Base-by-base conservation (phyloP, 192 early-diverging fungal genomes). In the Entomortierella chlamydospora region DNA sequence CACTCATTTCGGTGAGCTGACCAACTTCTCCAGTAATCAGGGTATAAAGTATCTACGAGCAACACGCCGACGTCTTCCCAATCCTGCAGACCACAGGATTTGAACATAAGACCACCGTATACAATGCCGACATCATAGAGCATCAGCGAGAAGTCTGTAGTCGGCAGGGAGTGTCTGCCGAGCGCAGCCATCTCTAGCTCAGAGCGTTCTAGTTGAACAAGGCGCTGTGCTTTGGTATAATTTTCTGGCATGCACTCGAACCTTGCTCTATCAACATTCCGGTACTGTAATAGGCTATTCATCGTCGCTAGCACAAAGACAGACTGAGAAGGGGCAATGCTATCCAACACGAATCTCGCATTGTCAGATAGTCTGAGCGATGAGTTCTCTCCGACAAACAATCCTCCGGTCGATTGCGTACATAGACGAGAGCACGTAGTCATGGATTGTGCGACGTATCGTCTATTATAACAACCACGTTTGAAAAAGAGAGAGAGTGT, bases 41-140 rank as follows among this genome's bases (percentile, higher is more conserved):
- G 42, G 42, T 47, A 61, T 23, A 61, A 25, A 61, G 60, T 47
- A 47, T 61, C 60, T 5, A 61, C 43, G 41, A 47, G 41, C 25
- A 61, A 26, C 42, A 61, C 0, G 22, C 60, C 42, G 10, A 22
- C 42, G 47, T 61, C 60, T 25, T 61, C 60, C 60, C 60, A 61
- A 47, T 41, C 60, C 8, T 61, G 15, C 10, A 61, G 59, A 29
- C 59, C 59, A 42, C 5, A 45, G n/a, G 42, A 8, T 22, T 47
- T 61, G 43, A 61, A 61, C 60, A 61, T 42, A 4, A 47, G 41
- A 61, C 60, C 60, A 47, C 41, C 43, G 28, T 61, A 61, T 1
- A 61, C 60, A 61, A 61, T 20, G 10, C 60, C 43, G 47, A 61
- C 60, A 26, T 61, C 60, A 47, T 61, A 61, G 26, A 61, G 60